A percentile compares a stretch with the other conserved stretches of the same genome.
These are phyloP conservation scores for Trametes villosa DNA, from an alignment of 768 basidiomycete genomes.

Conservation along the genomic window DNA sequence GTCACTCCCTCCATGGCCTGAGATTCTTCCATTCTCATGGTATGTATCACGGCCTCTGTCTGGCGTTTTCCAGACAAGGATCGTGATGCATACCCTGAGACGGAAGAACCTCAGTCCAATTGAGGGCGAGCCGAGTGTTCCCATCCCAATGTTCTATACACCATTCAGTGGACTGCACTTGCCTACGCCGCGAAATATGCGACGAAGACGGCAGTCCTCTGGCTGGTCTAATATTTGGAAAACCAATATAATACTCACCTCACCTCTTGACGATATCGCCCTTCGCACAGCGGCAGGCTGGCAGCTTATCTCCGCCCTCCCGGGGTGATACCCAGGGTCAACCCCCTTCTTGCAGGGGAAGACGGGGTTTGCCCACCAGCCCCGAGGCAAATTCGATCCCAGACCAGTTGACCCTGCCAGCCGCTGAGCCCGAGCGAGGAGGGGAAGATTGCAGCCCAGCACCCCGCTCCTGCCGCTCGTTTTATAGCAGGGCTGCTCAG, in stretches of 20 bases:
- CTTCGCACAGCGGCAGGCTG: too few relatives aligned
- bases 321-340: too few relatives aligned
- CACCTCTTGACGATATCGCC: too few relatives aligned
- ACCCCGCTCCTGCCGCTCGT: neutral
- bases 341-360: too few relatives aligned
- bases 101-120: constrained; percentile 35
- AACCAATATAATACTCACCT: too few relatives aligned
- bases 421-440: neutral
- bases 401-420: too few relatives aligned
- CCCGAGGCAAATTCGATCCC: too few relatives aligned
- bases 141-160: neutral
- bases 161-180: neutral
- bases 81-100: constrained; percentile 33
- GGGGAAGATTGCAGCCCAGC: neutral
- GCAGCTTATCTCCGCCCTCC: too few relatives aligned
- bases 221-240: neutral
- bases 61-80: constrained; percentile 16
- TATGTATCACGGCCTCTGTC: constrained; percentile 40
- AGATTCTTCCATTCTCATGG: constrained; percentile 55
- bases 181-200: neutral
- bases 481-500: neutral
- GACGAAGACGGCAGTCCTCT: neutral
- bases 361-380: too few relatives aligned
- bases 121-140: neutral
- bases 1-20: constrained; percentile 29